Conservation (phyloP, 192 early-diverging fungal species). For the Linnemannia elongata region DNA sequence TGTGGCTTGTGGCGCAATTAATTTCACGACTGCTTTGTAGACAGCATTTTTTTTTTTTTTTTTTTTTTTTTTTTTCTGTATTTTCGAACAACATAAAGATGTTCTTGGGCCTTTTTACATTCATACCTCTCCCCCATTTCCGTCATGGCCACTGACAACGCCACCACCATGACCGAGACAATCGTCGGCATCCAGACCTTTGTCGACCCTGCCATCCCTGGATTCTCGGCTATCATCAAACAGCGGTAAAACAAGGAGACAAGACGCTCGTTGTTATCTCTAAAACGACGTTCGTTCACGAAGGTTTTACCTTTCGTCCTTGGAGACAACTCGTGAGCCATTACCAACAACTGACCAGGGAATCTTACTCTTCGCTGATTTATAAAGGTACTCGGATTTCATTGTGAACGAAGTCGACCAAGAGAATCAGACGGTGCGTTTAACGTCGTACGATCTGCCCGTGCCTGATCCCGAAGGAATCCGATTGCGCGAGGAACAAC, state of each 20-base stretch:
- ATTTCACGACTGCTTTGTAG: not conserved
- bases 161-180: conserved; percentile 60
- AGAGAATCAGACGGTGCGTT: conserved; percentile 76
- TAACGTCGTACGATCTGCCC: conserved; percentile 58
- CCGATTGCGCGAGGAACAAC: conserved; percentile 19
- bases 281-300: not conserved
- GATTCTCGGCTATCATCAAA: conserved; percentile 74
- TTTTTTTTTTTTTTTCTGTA: too few species aligned
- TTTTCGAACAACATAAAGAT: not conserved
- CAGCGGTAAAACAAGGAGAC: conserved; percentile 58
- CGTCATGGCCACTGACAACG: conserved; percentile 23
- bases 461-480: conserved; percentile 17
- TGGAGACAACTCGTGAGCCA: not conserved
- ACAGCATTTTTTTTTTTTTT: not conserved
- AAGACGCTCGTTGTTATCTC: not conserved
- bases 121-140: not conserved
- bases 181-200: conserved; percentile 79
- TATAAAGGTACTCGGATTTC: conserved; percentile 85
- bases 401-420: conserved; percentile 92
- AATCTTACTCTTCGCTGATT: not conserved
- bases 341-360: not conserved
- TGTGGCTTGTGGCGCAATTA: not conserved
- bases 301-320: not conserved
- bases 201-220: conserved; percentile 58
- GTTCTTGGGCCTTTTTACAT: not conserved